These are phyloP conservation scores for Fagopyrum esculentum DNA, from an alignment of 148 eudicot species.

Conservation along the genomic window DNA sequence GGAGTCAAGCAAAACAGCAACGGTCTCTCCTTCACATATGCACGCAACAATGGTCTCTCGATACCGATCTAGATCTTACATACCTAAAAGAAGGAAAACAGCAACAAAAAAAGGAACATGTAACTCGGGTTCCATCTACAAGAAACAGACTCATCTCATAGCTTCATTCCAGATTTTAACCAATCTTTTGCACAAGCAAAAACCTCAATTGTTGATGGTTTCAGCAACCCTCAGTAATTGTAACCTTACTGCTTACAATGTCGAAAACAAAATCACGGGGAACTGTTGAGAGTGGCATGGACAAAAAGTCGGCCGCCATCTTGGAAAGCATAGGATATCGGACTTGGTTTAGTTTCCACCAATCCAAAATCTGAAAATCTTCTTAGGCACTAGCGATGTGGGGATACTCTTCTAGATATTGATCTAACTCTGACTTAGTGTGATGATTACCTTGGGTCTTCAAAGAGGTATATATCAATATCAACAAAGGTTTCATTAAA, in stretches of 20 bases:
- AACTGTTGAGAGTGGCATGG: slow-evolving; percentile 62
- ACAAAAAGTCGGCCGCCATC: slow-evolving; percentile 78
- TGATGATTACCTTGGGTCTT: slow-evolving; percentile 31
- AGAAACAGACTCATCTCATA: not conserved
- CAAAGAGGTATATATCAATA: slow-evolving; percentile 61
- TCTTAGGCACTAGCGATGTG: slow-evolving; percentile 35
- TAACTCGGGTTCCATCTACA: slow-evolving; percentile 11
- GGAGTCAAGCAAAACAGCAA: no score
- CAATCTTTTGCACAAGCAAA: slow-evolving; percentile 93
- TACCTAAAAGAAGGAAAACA: not conserved
- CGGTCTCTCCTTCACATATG: no score
- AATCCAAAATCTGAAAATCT: slow-evolving; percentile 66
- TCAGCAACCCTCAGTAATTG: slow-evolving; percentile 51
- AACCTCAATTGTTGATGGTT: slow-evolving; percentile 85
- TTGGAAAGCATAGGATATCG: slow-evolving; percentile 74
- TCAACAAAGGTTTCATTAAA: slow-evolving; percentile 38
- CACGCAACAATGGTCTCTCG: no score
- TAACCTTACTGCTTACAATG: slow-evolving; percentile 57
- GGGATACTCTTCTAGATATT: slow-evolving; percentile 60
- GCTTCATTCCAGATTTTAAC: slow-evolving; percentile 18
- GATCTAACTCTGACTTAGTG: slow-evolving; percentile 63
- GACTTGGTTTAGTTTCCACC: slow-evolving; percentile 66
- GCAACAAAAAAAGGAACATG: slow-evolving; percentile 2
- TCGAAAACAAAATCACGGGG: slow-evolving; percentile 50
- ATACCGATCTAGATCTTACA: not conserved